Evolutionary conservation across 2,329 filamentous ascomycete genomes (phyloP).

Genomic region (Didymosphaeria variabile): DNA sequence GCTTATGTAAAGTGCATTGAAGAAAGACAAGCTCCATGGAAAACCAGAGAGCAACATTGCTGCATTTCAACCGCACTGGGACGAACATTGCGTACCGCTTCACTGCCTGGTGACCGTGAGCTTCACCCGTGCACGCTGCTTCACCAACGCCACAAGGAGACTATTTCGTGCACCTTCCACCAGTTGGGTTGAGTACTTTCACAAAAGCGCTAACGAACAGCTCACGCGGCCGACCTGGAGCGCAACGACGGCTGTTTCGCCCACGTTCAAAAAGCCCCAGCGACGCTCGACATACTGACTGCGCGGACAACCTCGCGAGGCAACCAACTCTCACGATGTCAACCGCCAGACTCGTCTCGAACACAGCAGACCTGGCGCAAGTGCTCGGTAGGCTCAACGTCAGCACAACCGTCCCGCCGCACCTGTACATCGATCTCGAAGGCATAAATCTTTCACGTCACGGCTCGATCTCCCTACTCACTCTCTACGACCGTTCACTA

Average conservation of each 20-base stretch:
- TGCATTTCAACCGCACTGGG: neutral
- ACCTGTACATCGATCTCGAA: conserved; percentile 35
- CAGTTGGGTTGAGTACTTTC: neutral
- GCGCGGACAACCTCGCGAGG: neutral
- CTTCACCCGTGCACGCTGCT: neutral
- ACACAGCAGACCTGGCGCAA: neutral
- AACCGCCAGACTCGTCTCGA: neutral
- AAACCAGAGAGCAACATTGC: neutral
- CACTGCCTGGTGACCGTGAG: neutral
- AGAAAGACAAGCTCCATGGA: neutral
- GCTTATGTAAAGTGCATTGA: neutral
- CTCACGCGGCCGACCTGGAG: neutral
- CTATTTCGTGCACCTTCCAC: neutral
- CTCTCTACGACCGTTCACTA: conserved; percentile 24
- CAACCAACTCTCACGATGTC: neutral
- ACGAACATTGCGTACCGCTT: neutral
- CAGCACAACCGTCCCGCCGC: conserved; percentile 10
- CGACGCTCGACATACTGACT: neutral
- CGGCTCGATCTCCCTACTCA: conserved; percentile 36
- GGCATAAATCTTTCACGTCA: conserved; percentile 34
- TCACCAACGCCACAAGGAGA: neutral
- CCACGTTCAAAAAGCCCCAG: neutral
- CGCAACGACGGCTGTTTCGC: neutral
- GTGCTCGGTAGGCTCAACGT: conserved; percentile 1
- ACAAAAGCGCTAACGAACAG: neutral